These are phyloP conservation scores for Globisporangium cederbergense DNA, from an alignment of 352 stramenopile genomes.

Conservation along the genomic window DNA sequence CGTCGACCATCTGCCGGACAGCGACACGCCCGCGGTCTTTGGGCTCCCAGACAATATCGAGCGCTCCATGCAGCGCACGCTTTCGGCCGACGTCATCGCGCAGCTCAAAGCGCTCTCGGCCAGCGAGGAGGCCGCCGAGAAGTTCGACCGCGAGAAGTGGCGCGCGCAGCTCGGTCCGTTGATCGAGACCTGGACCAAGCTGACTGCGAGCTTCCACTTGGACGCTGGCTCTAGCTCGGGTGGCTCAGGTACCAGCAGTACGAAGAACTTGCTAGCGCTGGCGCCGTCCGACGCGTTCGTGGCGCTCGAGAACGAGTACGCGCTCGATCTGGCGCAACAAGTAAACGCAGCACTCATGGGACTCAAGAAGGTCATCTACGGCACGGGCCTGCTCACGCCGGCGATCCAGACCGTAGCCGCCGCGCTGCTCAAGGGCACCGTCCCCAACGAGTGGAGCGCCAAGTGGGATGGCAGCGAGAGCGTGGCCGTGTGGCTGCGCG, in stretches of 20 bases:
- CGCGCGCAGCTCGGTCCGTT: slow-evolving; percentile 84
- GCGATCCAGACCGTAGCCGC: slow-evolving; percentile 79
- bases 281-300: slow-evolving; percentile 90
- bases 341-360: slow-evolving; percentile 73
- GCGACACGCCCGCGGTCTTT: slow-evolving; percentile 84
- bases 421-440: slow-evolving; percentile 63
- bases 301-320: slow-evolving; percentile 84
- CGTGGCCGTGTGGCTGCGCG: slow-evolving; percentile 75
- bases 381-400: slow-evolving; percentile 87
- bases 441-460: slow-evolving; percentile 77
- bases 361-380: slow-evolving; percentile 90
- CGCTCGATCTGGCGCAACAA: slow-evolving; percentile 58
- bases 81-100: slow-evolving; percentile 78
- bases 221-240: slow-evolving; percentile 16
- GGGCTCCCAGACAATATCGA: slow-evolving; percentile 94
- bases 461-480: slow-evolving; percentile 82
- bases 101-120: slow-evolving; percentile 85
- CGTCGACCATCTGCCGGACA: slow-evolving; percentile 72
- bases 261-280: slow-evolving; percentile 42
- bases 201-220: slow-evolving; percentile 59
- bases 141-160: slow-evolving; percentile 93
- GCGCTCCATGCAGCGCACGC: slow-evolving; percentile 88
- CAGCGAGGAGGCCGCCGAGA: slow-evolving; percentile 46
- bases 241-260: neutral
- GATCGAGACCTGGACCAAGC: slow-evolving; percentile 87